Conservation (phyloP, 2,329 filamentous ascomycete species). For the Apiospora pterosperma region DNA sequence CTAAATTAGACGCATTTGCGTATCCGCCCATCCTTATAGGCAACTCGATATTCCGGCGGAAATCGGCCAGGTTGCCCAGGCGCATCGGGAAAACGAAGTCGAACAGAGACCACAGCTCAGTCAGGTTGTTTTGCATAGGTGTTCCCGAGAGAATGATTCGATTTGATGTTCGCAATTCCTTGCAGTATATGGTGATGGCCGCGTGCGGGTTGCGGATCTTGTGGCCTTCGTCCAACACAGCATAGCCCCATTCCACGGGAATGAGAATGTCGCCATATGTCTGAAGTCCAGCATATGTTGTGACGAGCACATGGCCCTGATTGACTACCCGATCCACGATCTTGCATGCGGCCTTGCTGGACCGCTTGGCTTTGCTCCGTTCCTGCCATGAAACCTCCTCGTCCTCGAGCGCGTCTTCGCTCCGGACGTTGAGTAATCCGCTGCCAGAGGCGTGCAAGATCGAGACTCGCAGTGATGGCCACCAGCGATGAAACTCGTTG, state of each 20-base stretch:
- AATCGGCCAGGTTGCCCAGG: conserved; percentile 85
- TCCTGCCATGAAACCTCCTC: conserved; percentile 51
- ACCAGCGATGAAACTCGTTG: conserved; percentile 97
- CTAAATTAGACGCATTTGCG: conserved; percentile 88
- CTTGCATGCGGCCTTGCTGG: conserved; percentile 67
- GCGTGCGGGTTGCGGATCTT: conserved; percentile 98
- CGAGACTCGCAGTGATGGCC: conserved; percentile 95
- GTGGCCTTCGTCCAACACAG: conserved; percentile 93
- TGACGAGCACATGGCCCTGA: conserved; percentile 89
- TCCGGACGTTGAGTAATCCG: conserved; percentile 82
- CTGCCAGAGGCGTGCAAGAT: conserved; percentile 95
- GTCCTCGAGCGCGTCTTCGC: conserved; percentile 57
- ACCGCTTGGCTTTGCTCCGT: conserved; percentile 43
- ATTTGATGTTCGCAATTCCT: conserved; percentile 86
- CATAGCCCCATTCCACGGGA: conserved; percentile 85
- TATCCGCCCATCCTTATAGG: conserved; percentile 93
- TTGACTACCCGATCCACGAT: conserved; percentile 80
- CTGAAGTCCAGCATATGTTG: conserved; percentile 93
- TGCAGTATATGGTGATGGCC: conserved; percentile 90
- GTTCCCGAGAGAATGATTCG: conserved; percentile 93
- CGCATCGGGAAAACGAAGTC: conserved; percentile 98
- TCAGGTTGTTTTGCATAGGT: conserved; percentile 95
- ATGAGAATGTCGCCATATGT: conserved; percentile 83
- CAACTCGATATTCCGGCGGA: conserved; percentile 87
- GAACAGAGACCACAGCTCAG: conserved; percentile 94